phyloP scores from a whole-genome alignment of 257 asterid genomes.

The Cordia subcordata region DNA sequence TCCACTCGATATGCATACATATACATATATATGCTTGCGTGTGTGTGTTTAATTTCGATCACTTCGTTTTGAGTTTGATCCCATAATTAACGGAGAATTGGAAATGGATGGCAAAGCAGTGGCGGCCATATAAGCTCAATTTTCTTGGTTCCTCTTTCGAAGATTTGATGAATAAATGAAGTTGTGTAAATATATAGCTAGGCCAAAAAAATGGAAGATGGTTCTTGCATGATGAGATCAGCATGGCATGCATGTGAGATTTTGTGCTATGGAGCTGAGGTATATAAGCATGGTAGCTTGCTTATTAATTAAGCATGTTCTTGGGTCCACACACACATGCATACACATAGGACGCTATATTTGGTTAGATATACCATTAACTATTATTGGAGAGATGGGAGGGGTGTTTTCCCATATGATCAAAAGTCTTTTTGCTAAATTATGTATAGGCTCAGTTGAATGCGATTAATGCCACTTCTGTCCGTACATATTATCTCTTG shows the following conservation, averaged over 20 bases:
- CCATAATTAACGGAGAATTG: too few relatives aligned
- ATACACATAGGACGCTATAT: too few relatives aligned
- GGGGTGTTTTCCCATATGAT: slow-evolving; percentile 21
- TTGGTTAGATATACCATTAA: too few relatives aligned
- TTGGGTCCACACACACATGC: too few relatives aligned
- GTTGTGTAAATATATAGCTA: background rate
- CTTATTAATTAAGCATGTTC: too few relatives aligned
- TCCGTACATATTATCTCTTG: slow-evolving; percentile 24
- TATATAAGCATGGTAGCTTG: slow-evolving; percentile 16
- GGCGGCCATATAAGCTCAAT: too few relatives aligned
- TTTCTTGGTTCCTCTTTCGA: slow-evolving; percentile 12
- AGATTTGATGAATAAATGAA: slow-evolving; percentile 11
- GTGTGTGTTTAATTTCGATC: too few relatives aligned
- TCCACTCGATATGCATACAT: too few relatives aligned
- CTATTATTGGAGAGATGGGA: too few relatives aligned
- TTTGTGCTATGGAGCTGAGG: slow-evolving; percentile 24
- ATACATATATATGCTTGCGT: too few relatives aligned
- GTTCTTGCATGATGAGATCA: slow-evolving; percentile 7
- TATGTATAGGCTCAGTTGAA: slow-evolving; percentile 27
- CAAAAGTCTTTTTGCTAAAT: slow-evolving; percentile 20
- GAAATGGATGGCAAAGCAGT: too few relatives aligned
- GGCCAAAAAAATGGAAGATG: background rate
- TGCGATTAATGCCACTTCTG: slow-evolving; percentile 26
- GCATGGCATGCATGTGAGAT: slow-evolving; percentile 20
- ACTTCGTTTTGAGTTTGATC: too few relatives aligned